A percentile compares a stretch with the other conserved stretches of the same genome.
Evolutionary conservation across 768 basidiomycete genomes (phyloP).

Genomic region (Myochromella boudieri): DNA sequence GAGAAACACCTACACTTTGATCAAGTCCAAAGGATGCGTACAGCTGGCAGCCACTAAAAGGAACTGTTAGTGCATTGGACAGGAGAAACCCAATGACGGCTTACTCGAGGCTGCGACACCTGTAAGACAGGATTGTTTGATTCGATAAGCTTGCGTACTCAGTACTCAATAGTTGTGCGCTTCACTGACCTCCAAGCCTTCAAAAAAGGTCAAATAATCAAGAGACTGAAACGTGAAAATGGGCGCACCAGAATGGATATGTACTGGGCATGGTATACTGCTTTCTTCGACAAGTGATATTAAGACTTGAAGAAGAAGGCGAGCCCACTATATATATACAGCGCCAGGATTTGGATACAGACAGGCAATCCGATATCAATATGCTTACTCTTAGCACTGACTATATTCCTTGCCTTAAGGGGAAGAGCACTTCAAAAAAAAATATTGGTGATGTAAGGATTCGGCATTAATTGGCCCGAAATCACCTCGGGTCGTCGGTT

Average conservation of each 20-base stretch:
- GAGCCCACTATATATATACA: slow-evolving; percentile 14
- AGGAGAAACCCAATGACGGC: slow-evolving; percentile 21
- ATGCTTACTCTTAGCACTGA: slow-evolving; percentile 6
- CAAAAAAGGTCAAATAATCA: slow-evolving; percentile 8
- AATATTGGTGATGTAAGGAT: slow-evolving; percentile 14
- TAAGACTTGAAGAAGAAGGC: slow-evolving; percentile 20
- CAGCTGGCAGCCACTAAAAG: slow-evolving; percentile 72
- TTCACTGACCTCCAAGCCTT: slow-evolving; percentile 62
- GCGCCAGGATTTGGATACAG: not conserved
- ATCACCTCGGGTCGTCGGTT: too few relatives aligned
- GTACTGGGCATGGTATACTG: slow-evolving; percentile 33
- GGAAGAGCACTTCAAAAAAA: slow-evolving; percentile 6
- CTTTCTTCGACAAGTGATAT: slow-evolving; percentile 19
- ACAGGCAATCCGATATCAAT: slow-evolving; percentile 1
- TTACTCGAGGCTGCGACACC: slow-evolving; percentile 65
- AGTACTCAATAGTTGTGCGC: not conserved
- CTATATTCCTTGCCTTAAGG: slow-evolving; percentile 10
- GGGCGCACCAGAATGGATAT: slow-evolving; percentile 51
- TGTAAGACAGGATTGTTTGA: slow-evolving; percentile 20
- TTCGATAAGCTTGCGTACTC: not conserved
- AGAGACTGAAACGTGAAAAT: slow-evolving; percentile 3
- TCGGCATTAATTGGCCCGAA: slow-evolving; percentile 14
- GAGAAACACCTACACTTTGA: slow-evolving; percentile 66
- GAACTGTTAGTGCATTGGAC: slow-evolving; percentile 2
- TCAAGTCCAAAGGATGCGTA: slow-evolving; percentile 83